Conservation (phyloP, 768 basidiomycete species). For the Tephrocybe sp. region DNA sequence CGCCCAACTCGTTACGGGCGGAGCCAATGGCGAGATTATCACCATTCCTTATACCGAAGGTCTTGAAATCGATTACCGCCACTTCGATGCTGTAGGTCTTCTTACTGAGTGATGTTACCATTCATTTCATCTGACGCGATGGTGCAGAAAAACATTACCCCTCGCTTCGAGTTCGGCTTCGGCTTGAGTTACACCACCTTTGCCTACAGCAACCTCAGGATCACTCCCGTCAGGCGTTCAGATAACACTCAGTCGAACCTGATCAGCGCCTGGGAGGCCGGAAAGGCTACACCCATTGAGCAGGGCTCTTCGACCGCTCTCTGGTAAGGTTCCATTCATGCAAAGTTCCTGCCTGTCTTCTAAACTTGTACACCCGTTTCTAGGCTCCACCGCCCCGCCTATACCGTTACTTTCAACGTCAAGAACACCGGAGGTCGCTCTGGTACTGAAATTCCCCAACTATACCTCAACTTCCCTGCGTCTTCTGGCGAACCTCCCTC, state of each 20-base stretch:
- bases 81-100: slow-evolving; percentile 60
- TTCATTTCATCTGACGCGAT: slow-evolving; percentile 10
- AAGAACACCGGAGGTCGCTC: slow-evolving; percentile 57
- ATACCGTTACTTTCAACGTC: slow-evolving; percentile 60
- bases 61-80: slow-evolving; percentile 69
- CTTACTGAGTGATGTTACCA: slow-evolving; percentile 6
- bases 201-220: slow-evolving; percentile 57
- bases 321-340: slow-evolving; percentile 37
- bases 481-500: slow-evolving; percentile 69
- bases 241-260: slow-evolving; percentile 20
- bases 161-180: slow-evolving; percentile 88
- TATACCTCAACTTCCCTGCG: slow-evolving; percentile 68
- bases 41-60: slow-evolving; percentile 59
- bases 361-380: no score
- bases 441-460: slow-evolving; percentile 77
- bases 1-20: slow-evolving; percentile 43
- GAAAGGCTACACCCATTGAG: slow-evolving; percentile 49
- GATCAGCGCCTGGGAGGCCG: slow-evolving; percentile 54
- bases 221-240: slow-evolving; percentile 34
- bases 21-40: slow-evolving; percentile 35
- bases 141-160: slow-evolving; percentile 60
- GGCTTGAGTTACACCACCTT: slow-evolving; percentile 87
- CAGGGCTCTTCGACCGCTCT: slow-evolving; percentile 60
- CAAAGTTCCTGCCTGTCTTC: not conserved
- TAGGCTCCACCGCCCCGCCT: slow-evolving; percentile 67